Base-by-base conservation (phyloP, 176 grass and related monocot genomes). In the Aegilops tauschii region DNA sequence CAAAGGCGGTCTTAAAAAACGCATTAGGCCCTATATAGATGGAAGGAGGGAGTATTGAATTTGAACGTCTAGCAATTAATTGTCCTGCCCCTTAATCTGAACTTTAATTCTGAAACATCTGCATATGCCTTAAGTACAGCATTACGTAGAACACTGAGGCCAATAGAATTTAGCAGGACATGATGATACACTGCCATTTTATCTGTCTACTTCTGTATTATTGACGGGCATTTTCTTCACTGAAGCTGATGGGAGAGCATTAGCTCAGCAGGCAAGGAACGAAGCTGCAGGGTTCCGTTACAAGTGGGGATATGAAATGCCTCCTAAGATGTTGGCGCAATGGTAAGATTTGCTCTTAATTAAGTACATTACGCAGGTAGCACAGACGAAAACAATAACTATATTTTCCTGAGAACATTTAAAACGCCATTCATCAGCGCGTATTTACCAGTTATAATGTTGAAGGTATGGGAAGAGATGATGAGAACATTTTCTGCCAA, bases 221-320 rank as follows among this genome's bases (percentile, higher is more conserved):
- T 35, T 77, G 71, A 82, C 42, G 6, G n/a, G 50, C 4, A 76
- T 59, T 81, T 68, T 64, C 65, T 75, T 83, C 47, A 1, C 75
- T 85, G 28, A 80, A 92, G 92, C 84, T 80, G 90, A 94, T 65
- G 92, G 82, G 76, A 83, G 78, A 74, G 37, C 87, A 73, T 86
- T 94, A 74, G 90, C 90, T 73, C 78, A 90, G 12, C 56, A 92
- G 66, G 93, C 90, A 80, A 92, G 90, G 82, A 88, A 88, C 44
- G 85, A 83, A 90, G 62, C 82, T 76, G 87, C 93, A 61, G 82
- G 87, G 68, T 92, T 92, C 69, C 87, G 84, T 76, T 75, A 72
- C 50, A 88, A 83, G 72, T 92, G 84, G 93, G 93, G 90, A 83
- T 94, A 94, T 92, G 90, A 92, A 84, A 94, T 94, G 90, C 85